These are phyloP conservation scores for Colletotrichum caudatum DNA, from an alignment of 2,329 filamentous ascomycete genomes.

Conservation along the genomic window DNA sequence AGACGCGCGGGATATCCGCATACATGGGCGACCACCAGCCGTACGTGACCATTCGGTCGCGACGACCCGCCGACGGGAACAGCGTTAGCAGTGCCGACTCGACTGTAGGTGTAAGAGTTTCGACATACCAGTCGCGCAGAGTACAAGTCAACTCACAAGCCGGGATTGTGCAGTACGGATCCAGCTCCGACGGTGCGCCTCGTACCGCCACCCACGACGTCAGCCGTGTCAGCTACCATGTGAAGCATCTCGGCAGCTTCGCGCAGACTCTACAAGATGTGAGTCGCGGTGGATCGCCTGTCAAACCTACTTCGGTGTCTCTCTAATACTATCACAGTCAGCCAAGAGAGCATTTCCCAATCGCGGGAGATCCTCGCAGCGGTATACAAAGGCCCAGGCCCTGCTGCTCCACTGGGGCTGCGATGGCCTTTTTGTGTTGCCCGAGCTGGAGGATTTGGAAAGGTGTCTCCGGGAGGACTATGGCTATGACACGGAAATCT, in stretches of 20 bases:
- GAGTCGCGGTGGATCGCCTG: constrained; percentile 46
- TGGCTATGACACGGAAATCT: constrained; percentile 68
- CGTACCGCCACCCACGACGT: constrained; percentile 66
- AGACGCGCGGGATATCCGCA: neutral
- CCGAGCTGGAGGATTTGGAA: constrained; percentile 68
- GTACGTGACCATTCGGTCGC: constrained; percentile 66
- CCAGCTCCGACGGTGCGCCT: constrained; percentile 54
- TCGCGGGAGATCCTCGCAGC: constrained; percentile 62
- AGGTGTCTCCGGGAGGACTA: constrained; percentile 67
- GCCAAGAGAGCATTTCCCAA: constrained; percentile 69
- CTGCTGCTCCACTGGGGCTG: constrained; percentile 69
- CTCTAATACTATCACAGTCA: constrained; percentile 56
- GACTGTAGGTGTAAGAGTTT: constrained; percentile 56
- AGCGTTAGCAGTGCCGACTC: constrained; percentile 62
- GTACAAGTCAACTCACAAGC: constrained; percentile 34
- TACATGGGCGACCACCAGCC: constrained; percentile 51
- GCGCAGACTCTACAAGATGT: constrained; percentile 67
- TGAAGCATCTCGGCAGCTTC: constrained; percentile 67
- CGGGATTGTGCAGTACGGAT: constrained; percentile 56
- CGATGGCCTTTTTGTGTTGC: constrained; percentile 69
- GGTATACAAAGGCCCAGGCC: constrained; percentile 67
- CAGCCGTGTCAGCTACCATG: constrained; percentile 68
- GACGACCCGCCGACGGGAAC: constrained; percentile 58
- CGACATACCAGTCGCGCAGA: constrained; percentile 32
- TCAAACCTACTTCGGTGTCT: neutral